A percentile compares a stretch with the other conserved stretches of the same genome.
phyloP scores from a whole-genome alignment of 441 rosid genomes.

The Heliophila coronopifolia region DNA sequence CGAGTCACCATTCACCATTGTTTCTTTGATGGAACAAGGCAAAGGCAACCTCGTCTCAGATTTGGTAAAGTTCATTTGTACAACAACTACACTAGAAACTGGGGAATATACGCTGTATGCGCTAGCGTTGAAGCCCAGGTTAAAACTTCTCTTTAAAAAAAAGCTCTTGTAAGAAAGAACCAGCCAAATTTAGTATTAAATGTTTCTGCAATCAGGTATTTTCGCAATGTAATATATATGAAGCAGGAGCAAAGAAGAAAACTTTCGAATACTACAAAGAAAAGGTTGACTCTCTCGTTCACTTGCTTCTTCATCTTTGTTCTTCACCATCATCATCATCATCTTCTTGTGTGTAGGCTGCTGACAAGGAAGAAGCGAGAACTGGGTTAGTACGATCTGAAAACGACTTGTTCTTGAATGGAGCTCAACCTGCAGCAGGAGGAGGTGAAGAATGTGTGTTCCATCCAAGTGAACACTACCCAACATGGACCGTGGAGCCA shows the following conservation, averaged over 20 bases:
- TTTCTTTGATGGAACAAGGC: constrained; percentile 83
- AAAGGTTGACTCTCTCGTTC: too few species aligned
- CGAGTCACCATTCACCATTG: constrained; percentile 88
- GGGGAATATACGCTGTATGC: constrained; percentile 95
- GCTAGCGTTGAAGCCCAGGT: constrained; percentile 90
- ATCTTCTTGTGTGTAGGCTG: constrained; percentile 39
- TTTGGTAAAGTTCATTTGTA: constrained; percentile 76
- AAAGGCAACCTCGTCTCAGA: constrained; percentile 89
- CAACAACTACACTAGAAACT: constrained; percentile 78
- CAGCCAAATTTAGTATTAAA: not conserved
- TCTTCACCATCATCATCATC: not conserved
- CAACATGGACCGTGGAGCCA: constrained; percentile 55
- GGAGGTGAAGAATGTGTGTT: constrained; percentile 38
- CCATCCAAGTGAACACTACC: constrained; percentile 61
- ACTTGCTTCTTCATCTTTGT: too few species aligned
- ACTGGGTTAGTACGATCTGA: constrained; percentile 63
- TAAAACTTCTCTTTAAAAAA: too few species aligned
- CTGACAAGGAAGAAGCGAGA: constrained; percentile 47
- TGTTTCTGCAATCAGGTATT: constrained; percentile 44
- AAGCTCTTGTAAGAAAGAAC: too few species aligned
- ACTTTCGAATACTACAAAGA: constrained; percentile 64
- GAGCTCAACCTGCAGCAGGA: constrained; percentile 44
- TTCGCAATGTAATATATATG: constrained; percentile 88
- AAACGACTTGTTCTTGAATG: constrained; percentile 54
- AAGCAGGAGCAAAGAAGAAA: constrained; percentile 88